A percentile compares a stretch with the other conserved stretches of the same genome.
phyloP scores from a whole-genome alignment of 352 stramenopile species.

The Phytophthora chlamydospora region DNA sequence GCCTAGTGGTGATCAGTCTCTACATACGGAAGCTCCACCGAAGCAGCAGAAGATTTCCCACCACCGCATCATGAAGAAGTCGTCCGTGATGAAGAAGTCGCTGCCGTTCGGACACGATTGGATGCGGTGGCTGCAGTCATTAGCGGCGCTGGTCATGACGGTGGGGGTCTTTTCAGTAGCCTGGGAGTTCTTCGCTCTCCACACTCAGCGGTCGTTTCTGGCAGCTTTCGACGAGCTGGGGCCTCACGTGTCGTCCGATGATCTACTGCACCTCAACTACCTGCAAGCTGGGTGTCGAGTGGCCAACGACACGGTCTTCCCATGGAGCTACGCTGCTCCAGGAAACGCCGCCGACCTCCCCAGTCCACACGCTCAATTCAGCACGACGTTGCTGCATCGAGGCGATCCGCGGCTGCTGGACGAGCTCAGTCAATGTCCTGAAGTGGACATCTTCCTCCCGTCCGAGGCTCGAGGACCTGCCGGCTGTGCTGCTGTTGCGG shows the following conservation, averaged over 20 bases:
- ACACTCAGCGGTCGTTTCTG: constrained; percentile 24
- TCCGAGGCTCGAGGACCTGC: constrained; percentile 22
- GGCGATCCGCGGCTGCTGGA: constrained; percentile 50
- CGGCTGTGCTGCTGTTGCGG: constrained; percentile 57
- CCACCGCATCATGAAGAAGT: too few species aligned
- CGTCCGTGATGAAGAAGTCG: constrained; percentile 14
- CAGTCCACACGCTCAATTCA: constrained; percentile 12
- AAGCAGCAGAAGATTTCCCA: too few species aligned
- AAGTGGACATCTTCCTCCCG: constrained; percentile 73
- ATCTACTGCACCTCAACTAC: constrained; percentile 43
- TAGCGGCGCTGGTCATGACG: constrained; percentile 21
- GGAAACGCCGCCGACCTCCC: constrained; percentile 1
- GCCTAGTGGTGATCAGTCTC: too few species aligned
- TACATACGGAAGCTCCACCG: too few species aligned
- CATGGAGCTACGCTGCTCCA: constrained; percentile 34
- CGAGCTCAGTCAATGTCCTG: constrained; percentile 50
- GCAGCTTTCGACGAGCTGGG: constrained; percentile 14
- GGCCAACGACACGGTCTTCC: constrained; percentile 45
- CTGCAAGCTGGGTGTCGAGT: constrained; percentile 41
- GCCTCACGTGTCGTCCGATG: constrained; percentile 29
- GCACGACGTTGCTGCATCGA: constrained; percentile 20
- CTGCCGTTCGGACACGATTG: constrained; percentile 4
- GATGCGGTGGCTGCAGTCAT: constrained; percentile 25
- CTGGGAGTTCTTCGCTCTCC: constrained; percentile 26
- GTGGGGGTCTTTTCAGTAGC: constrained; percentile 25